Evolutionary conservation across 148 eudicot species (phyloP), one percentile per base, ranked within the genome.

Genomic region (Rhododendron henanense): DNA sequence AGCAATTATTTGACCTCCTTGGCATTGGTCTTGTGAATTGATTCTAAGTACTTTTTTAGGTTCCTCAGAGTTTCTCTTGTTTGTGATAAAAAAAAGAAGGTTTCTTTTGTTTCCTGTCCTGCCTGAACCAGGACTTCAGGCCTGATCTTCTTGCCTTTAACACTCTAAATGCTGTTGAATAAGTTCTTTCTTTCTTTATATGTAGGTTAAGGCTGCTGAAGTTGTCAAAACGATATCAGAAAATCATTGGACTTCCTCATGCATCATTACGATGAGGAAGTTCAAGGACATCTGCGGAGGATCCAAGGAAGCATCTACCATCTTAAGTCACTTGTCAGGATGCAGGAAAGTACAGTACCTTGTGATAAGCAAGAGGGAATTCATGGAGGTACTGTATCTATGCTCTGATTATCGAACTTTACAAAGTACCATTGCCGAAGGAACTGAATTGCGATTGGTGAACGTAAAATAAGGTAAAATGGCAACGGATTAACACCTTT

Each of bases 241-340:
- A 84, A 92, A 88, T 86, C 90, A 94, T 65, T 95, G 99, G 99
- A 95, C 94, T 74, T 85, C 93, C 86, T 89, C 97, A 21, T 95
- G 96, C 83, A 91, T 96, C 73, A 85, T 95, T 63, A 96, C 97
- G 48, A 88, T 92, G 93, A 90, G 47, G 25, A 94, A 90, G 83
- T 93, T 95, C 85, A 91, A 92, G 88, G 90, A 89, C 63, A 74
- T 93, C 18, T 94, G 94, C 82, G 84, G 87, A 85, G 95, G 94
- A 65, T 41, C 87, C 25, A 50, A 75, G 85, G 95, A 95, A 90
- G 93, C 95, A 50, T 87, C 88, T 87, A 92, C 91, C 59, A 84
- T 96, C 86, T 89, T 93, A 89, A 92, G 92, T 87, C 91, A 93
- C 92, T 86, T 96, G 90, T 92, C 96, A 25, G 90, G 82, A 74